These are phyloP conservation scores for Waltergamsia citrina DNA, from an alignment of 2,329 filamentous ascomycete genomes.

Conservation along the genomic window DNA sequence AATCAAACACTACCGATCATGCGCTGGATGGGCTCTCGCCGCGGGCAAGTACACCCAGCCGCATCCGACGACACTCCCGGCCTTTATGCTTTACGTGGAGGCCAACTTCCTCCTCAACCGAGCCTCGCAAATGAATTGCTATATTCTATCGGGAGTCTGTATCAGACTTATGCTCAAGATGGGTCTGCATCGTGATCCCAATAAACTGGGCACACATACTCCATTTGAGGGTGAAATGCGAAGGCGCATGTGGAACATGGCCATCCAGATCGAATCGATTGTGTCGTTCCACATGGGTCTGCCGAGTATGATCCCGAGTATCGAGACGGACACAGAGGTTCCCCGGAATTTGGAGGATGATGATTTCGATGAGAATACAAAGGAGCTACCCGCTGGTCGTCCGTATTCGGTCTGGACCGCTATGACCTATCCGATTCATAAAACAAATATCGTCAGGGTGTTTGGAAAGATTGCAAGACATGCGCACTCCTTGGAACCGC, in stretches of 20 bases:
- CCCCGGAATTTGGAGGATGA: conserved; percentile 8
- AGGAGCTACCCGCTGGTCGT: conserved; percentile 4
- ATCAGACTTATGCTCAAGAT: conserved; percentile 48
- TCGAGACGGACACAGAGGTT: conserved; percentile 6
- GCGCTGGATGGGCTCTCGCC: conserved; percentile 41
- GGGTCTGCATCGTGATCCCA: conserved; percentile 48
- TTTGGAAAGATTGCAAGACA: conserved; percentile 41
- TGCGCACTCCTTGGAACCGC: conserved; percentile 36
- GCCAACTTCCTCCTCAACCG: conserved; percentile 42
- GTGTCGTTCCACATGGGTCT: conserved; percentile 56
- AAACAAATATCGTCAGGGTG: conserved; percentile 34
- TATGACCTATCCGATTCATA: conserved; percentile 44
- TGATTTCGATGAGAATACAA: conserved; percentile 6
- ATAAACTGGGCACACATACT: conserved; percentile 37
- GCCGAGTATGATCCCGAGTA: conserved; percentile 43
- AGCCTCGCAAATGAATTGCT: conserved; percentile 42
- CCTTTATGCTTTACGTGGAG: conserved; percentile 42
- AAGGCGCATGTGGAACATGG: conserved; percentile 37
- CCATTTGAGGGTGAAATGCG: conserved; percentile 41
- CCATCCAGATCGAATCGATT: conserved; percentile 47
- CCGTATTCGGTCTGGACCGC: conserved; percentile 19
- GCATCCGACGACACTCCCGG: conserved; percentile 35
- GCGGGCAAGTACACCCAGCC: conserved; percentile 41
- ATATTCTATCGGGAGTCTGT: conserved; percentile 38
- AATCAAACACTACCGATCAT: conserved; percentile 36